Evolutionary conservation across 768 basidiomycete genomes (phyloP).

Genomic region (Suillus subaureus): DNA sequence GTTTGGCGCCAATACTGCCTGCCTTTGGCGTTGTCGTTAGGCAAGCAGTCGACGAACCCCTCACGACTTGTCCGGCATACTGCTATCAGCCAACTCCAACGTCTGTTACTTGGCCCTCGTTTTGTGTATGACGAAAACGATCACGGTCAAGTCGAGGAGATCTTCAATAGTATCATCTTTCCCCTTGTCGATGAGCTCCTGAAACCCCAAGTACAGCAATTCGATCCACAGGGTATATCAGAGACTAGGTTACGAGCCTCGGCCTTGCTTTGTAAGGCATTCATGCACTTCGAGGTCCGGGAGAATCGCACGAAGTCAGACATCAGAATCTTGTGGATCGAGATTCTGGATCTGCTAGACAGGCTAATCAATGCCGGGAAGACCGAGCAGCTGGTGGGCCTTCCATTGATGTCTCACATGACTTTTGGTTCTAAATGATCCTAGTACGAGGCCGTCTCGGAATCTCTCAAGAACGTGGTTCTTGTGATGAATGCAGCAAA

Average conservation of each 20-base stretch:
- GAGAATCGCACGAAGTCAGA: constrained; percentile 62
- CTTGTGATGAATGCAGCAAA: constrained; percentile 93
- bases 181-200: constrained; percentile 91
- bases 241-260: constrained; percentile 89
- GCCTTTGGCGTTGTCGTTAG: constrained; percentile 71
- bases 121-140: constrained; percentile 60
- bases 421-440: constrained; percentile 11
- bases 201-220: constrained; percentile 75
- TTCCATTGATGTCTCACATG: background rate
- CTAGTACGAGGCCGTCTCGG: constrained; percentile 93
- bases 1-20: constrained; percentile 82
- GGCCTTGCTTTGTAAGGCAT: constrained; percentile 91
- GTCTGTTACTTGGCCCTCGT: constrained; percentile 79
- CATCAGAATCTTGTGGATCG: constrained; percentile 81
- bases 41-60: constrained; percentile 81
- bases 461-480: constrained; percentile 95
- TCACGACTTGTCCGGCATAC: constrained; percentile 83
- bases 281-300: constrained; percentile 89
- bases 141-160: constrained; percentile 68
- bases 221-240: constrained; percentile 85
- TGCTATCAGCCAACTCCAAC: constrained; percentile 80
- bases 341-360: constrained; percentile 87
- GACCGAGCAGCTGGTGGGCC: constrained; percentile 82
- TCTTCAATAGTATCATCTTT: constrained; percentile 89
- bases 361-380: constrained; percentile 85